Percentiles rank a stretch among this genome's conserved stretches.
phyloP scores from a whole-genome alignment of 1,139 yeast species.

The Yamadazyma triangularis region DNA sequence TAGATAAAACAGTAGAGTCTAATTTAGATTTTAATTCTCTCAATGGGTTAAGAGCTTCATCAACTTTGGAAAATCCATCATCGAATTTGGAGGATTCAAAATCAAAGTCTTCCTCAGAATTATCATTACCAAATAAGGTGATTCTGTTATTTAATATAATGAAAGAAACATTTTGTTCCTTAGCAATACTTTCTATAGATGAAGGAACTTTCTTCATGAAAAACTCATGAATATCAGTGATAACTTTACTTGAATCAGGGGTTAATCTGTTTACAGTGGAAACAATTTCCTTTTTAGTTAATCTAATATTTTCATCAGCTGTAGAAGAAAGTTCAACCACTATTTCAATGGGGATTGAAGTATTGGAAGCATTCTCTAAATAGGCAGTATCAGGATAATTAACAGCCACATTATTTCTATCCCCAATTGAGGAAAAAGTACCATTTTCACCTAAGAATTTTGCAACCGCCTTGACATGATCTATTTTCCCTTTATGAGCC shows the following conservation, averaged over 20 bases:
- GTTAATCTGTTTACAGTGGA: constrained; percentile 66
- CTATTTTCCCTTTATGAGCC: constrained; percentile 78
- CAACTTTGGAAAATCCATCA: constrained; percentile 42
- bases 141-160: constrained; percentile 48
- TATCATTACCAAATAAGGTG: constrained; percentile 31
- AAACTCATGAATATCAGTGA: constrained; percentile 68
- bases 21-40: constrained; percentile 58
- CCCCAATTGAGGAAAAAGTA: constrained; percentile 42
- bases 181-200: constrained; percentile 42
- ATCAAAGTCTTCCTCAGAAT: constrained; percentile 21
- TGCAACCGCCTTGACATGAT: constrained; percentile 73
- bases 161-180: constrained; percentile 47
- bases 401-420: constrained; percentile 47
- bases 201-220: constrained; percentile 51
- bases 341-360: constrained; percentile 40
- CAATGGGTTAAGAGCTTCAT: constrained; percentile 48
- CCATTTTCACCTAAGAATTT: constrained; percentile 56
- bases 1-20: constrained; percentile 43
- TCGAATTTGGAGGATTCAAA: constrained; percentile 18
- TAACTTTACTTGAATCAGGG: constrained; percentile 57
- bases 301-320: constrained; percentile 31
- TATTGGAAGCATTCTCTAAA: constrained; percentile 15
- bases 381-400: constrained; percentile 46
- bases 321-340: constrained; percentile 28
- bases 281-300: constrained; percentile 63